Base-by-base conservation (phyloP, 768 basidiomycete species). In the Mrakia hoshinonis region DNA sequence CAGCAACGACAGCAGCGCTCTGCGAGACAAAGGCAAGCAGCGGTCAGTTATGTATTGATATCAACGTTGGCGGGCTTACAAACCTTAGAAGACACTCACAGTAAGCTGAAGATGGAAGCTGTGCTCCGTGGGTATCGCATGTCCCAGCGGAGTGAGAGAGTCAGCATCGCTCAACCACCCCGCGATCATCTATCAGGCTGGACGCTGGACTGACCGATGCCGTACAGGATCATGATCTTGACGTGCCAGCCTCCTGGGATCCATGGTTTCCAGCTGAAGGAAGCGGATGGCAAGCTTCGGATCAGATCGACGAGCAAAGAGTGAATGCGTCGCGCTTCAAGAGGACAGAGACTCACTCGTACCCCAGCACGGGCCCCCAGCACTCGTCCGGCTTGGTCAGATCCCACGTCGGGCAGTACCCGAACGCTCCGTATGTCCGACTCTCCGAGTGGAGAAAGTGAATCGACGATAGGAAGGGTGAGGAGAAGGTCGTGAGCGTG, bases 331-430 rank as follows among this genome's bases (percentile, higher is more conserved):
- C 10, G 13, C 54, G 13, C 54, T 1, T 12, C 54, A 55, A 29
- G 24, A 12, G 18, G 49, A 51, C 49, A 7, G 20, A 13, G 3
- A 34, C 54, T 55, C 54, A 55, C 54, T 55, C 54, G 13, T 55
- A 55, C n/a, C 54, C 54, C 54, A 55, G 29, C 54, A 55, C 54
- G 5, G 54, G 54, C 5, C 54, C 54, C 54, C 54, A 55, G 29
- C 54, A 55, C 9, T 55, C 54, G 1, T 55, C 20, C 11, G 54
- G 54, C 22, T 18, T 55, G 26, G 54, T 15, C 29, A 55, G 26
- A 34, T 55, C 54, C 54, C 54, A 55, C 1, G 54, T 55, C 54
- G 54, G 54, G 20, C 54, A 55, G 26, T 55, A 55, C 20, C 54
- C 54, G 6, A 55, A 55, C 3, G 54, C 54, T 26, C 54, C 54